phyloP scores from a whole-genome alignment of 805 yeast genomes.

The Teunomyces panamensis region DNA sequence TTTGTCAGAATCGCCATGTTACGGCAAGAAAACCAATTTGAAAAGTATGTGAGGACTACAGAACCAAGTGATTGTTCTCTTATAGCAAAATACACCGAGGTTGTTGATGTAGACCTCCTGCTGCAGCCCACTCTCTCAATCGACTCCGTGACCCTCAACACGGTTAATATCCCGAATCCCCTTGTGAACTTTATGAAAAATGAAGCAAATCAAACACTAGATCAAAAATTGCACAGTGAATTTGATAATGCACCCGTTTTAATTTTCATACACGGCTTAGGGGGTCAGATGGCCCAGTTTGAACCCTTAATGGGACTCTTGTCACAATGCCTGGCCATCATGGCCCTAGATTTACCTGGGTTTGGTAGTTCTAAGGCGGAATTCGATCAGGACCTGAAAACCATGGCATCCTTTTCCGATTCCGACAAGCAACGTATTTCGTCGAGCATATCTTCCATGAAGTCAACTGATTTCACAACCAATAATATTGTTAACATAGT shows the following conservation, averaged over 20 bases:
- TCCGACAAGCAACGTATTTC: conserved; percentile 32
- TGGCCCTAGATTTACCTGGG: conserved; percentile 84
- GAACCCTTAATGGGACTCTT: conserved; percentile 67
- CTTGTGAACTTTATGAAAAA: conserved; percentile 21
- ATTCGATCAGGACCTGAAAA: conserved; percentile 13
- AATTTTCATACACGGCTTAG: conserved; percentile 80
- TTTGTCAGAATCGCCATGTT: conserved; percentile 23
- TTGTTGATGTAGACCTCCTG: conserved; percentile 37
- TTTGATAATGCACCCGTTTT: conserved; percentile 55
- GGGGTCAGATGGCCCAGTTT: conserved; percentile 86
- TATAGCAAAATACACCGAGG: conserved; percentile 44
- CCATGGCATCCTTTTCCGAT: conserved; percentile 22
- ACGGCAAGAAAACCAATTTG: conserved; percentile 35
- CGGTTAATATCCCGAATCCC: conserved; percentile 53
- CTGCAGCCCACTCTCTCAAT: conserved; percentile 15
- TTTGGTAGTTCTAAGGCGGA: conserved; percentile 56
- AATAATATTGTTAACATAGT: conserved; percentile 41
- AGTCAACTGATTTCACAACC: conserved; percentile 40
- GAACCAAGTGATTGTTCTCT: conserved; percentile 58
- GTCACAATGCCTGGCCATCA: conserved; percentile 57
- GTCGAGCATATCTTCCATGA: conserved; percentile 25
- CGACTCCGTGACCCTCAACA: conserved; percentile 36
- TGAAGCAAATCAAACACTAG: conserved; percentile 18
- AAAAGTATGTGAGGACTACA: conserved; percentile 33
- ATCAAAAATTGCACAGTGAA: conserved; percentile 27